Evolutionary conservation across 1,139 yeast species (phyloP).

Genomic region (Blastobotrys persicus): DNA sequence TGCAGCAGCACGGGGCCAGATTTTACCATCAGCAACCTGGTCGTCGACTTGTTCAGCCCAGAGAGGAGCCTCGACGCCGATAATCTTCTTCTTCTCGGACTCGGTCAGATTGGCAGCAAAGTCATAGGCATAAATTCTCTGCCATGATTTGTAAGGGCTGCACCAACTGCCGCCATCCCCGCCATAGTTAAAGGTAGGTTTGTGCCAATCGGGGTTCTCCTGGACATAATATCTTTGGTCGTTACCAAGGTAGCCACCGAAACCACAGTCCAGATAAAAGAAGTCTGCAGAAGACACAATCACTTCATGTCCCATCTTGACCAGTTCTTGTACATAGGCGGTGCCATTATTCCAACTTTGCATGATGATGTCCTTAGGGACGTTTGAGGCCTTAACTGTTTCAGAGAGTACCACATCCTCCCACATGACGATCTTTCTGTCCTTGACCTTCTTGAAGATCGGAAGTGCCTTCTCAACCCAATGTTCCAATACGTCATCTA

Average conservation of each 20-base stretch:
- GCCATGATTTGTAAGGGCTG: slow-evolving; percentile 52
- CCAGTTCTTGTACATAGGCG: slow-evolving; percentile 37
- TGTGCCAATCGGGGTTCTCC: slow-evolving; percentile 30
- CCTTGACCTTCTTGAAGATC: slow-evolving; percentile 33
- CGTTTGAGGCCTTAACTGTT: slow-evolving; percentile 21
- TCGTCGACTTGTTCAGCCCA: slow-evolving; percentile 50
- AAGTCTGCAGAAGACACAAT: slow-evolving; percentile 44
- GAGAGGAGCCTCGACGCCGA: slow-evolving; percentile 48
- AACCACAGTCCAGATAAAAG: slow-evolving; percentile 50
- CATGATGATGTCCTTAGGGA: slow-evolving; percentile 39
- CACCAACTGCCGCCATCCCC: slow-evolving; percentile 50
- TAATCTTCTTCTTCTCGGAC: slow-evolving; percentile 38
- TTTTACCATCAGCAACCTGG: slow-evolving; percentile 40
- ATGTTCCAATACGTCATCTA: slow-evolving; percentile 39
- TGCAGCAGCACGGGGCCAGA: slow-evolving; percentile 53
- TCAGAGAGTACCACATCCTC: slow-evolving; percentile 41
- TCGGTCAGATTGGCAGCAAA: slow-evolving; percentile 41
- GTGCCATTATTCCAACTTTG: slow-evolving; percentile 44
- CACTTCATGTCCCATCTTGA: slow-evolving; percentile 45
- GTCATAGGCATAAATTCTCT: slow-evolving; percentile 46
- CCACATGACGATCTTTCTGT: slow-evolving; percentile 45
- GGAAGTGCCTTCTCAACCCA: slow-evolving; percentile 43
- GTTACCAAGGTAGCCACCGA: slow-evolving; percentile 45
- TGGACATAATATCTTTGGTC: slow-evolving; percentile 39
- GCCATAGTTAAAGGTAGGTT: slow-evolving; percentile 36